A percentile compares a stretch with the other conserved stretches of the same genome.
These are phyloP conservation scores for Sugiyamaella novakii DNA, from an alignment of 1,139 yeast genomes.

Conservation along the genomic window DNA sequence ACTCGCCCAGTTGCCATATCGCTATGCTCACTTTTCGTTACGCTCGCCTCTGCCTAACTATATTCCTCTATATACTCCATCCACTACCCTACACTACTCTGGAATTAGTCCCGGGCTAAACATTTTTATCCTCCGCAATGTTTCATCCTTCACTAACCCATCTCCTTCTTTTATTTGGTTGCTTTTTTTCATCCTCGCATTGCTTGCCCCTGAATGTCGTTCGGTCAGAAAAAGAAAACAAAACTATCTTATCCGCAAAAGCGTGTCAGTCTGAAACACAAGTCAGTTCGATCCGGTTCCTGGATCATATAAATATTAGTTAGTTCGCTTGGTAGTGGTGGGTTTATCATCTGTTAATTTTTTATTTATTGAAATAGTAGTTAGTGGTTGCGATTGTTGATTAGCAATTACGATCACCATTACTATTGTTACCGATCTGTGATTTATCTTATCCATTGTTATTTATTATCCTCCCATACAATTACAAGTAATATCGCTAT, in stretches of 20 bases:
- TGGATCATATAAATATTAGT: constrained; percentile 12
- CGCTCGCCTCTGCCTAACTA: no score
- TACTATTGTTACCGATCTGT: not conserved
- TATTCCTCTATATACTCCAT: no score
- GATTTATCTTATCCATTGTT: not conserved
- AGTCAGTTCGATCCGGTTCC: not conserved
- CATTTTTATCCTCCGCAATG: no score
- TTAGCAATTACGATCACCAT: not conserved
- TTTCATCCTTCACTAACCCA: not conserved
- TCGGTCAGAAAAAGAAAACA: not conserved
- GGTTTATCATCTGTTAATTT: no score
- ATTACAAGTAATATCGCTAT: not conserved
- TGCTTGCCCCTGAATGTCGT: constrained; percentile 19
- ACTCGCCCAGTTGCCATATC: not conserved
- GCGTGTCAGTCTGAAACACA: constrained; percentile 7
- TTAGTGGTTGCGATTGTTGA: not conserved
- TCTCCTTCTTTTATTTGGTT: not conserved
- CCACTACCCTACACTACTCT: no score
- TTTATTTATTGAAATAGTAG: not conserved
- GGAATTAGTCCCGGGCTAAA: no score
- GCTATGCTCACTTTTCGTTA: no score
- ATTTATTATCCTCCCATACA: not conserved
- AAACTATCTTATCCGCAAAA: constrained; percentile 5
- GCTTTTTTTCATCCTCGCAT: constrained; percentile 3
- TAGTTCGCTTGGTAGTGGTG: not conserved